Base-by-base conservation (phyloP, 1,284 basidiomycete genomes). In the Trichosporon sp. region DNA sequence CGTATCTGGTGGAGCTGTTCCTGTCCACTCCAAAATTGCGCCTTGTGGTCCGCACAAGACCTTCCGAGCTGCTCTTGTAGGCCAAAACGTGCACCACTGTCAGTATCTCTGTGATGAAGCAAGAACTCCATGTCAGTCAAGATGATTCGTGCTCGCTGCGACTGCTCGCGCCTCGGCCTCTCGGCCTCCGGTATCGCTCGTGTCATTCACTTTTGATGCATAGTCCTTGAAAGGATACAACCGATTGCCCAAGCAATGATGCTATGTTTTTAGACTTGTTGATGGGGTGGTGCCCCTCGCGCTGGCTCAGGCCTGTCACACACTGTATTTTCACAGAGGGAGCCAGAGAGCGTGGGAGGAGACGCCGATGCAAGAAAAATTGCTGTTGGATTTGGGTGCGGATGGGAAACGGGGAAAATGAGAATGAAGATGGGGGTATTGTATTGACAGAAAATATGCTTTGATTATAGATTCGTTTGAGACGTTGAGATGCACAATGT, bases 171-270 rank as follows among this genome's bases (percentile, higher is more conserved):
- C 3, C 56, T 32, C 32, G 31, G 7, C 14, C 26, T 11, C 2
- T 5, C 54, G 10, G 12, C 54, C 6, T 11, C 12, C 54, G 21
- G 1, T 26, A 26, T 26, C 4, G n/a, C 31, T 21, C 31, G 54
- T 12, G 31, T 63, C 16, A 7, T 35, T 35, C 59, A 63, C 59
- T 63, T 35, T 37, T 35, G 26, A 63, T 63, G 59, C 59, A 63
- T 63, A 63, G 59, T 63, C 59, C 59, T 63, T 10, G 21, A 35
- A 63, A 37, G 59, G 32, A 37, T 63, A 63, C 59, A 63, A 63
- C 59, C 59, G 59, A 63, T 63, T 54, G 59, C 59, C 59, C 59
- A 63, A 63, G 59, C 59, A 63, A 63, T 46, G 51, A 54, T 63
- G 59, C 59, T 37, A 31, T 59, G 59, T 63, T 63, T 61, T 63